Evolutionary conservation across 148 eudicot genomes (phyloP).

Genomic region (Camellia granthamiana): DNA sequence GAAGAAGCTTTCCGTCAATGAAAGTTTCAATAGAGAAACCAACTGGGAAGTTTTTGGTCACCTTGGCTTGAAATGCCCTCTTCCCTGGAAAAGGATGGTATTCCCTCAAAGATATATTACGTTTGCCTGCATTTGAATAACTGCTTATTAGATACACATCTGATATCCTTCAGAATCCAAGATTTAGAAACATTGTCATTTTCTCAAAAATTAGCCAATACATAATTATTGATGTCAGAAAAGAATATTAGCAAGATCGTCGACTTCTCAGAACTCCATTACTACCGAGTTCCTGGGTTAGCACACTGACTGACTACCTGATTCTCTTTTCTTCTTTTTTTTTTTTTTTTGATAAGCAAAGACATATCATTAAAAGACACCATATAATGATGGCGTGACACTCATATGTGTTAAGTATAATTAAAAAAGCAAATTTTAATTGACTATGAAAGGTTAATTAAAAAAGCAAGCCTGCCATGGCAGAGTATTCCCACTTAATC

Average conservation of each 20-base stretch:
- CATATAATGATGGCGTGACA: no score
- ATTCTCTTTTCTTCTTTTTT: no score
- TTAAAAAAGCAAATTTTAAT: no score
- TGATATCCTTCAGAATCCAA: not conserved
- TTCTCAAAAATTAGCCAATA: not conserved
- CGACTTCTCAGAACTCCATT: no score
- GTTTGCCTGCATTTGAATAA: constrained; percentile 44
- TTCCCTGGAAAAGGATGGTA: constrained; percentile 64
- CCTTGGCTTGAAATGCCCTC: constrained; percentile 80
- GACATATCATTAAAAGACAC: no score
- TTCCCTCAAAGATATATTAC: constrained; percentile 51
- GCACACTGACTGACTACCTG: no score
- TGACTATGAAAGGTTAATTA: no score
- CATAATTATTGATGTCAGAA: not conserved
- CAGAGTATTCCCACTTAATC: no score
- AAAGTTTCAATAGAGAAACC: constrained; percentile 69
- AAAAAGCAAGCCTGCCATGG: no score
- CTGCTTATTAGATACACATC: not conserved
- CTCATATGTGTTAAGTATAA: no score
- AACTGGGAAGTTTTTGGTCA: constrained; percentile 46
- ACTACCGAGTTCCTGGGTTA: no score
- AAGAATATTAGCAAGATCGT: not conserved
- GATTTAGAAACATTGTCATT: not conserved
- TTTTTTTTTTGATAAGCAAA: no score
- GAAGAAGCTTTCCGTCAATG: constrained; percentile 81